These are phyloP conservation scores for Capsella rubella DNA, from an alignment of 441 rosid species.

Conservation along the genomic window DNA sequence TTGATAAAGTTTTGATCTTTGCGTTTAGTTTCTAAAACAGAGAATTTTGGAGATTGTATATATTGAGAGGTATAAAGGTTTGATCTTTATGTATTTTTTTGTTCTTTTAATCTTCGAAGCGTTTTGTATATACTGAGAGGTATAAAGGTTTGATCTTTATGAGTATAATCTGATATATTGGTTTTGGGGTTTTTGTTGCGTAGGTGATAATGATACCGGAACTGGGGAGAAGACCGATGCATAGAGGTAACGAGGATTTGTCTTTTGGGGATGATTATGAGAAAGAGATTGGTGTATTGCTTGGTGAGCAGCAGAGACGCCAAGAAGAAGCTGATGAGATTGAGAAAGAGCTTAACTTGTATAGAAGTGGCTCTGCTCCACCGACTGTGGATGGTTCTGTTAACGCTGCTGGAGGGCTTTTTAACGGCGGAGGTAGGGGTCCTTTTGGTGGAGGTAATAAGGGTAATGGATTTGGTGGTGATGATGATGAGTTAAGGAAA, in stretches of 20 bases:
- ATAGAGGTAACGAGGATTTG: conserved; percentile 70
- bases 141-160: neutral
- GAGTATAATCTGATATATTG: neutral
- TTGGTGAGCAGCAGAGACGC: conserved; percentile 71
- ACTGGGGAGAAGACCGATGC: conserved; percentile 75
- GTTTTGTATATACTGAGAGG: neutral
- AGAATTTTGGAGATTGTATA: conserved; percentile 5
- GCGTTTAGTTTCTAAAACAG: conserved; percentile 14
- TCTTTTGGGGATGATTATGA: conserved; percentile 79
- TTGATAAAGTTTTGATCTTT: conserved; percentile 44
- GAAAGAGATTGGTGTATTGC: conserved; percentile 74
- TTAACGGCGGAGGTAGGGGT: conserved; percentile 52
- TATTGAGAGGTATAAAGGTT: neutral
- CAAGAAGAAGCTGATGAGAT: conserved; percentile 70
- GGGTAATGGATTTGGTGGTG: conserved; percentile 36
- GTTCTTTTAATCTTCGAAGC: no score
- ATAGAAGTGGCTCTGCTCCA: conserved; percentile 96
- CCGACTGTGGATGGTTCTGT: conserved; percentile 96
- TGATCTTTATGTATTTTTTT: conserved; percentile 24
- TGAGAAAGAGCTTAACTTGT: conserved; percentile 79
- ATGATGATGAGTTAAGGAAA: conserved; percentile 80
- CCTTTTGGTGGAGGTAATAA: conserved; percentile 51
- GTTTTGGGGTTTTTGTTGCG: neutral
- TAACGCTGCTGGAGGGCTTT: conserved; percentile 78
- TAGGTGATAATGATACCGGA: conserved; percentile 58